Base-by-base conservation (phyloP, 441 rosid genomes). In the Cnidoscolus chayamansa region DNA sequence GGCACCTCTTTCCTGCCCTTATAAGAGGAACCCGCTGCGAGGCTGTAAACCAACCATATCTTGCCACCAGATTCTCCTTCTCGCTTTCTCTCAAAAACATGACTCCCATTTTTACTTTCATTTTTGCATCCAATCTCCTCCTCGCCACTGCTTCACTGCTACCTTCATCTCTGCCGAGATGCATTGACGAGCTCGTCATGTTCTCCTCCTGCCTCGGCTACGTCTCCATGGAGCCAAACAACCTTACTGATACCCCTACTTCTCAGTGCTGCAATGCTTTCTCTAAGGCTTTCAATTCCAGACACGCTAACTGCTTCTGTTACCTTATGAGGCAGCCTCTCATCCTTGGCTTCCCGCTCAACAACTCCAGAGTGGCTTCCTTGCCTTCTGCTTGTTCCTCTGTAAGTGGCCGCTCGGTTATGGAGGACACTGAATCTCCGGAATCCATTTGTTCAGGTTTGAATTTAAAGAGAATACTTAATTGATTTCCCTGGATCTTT, bases 291-390 rank as follows among this genome's bases (percentile, higher is more conserved):
- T 70, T 88, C 71, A 65, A 64, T n/a, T 74, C 90, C 20, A 66
- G 65, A 49, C 66, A 75, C 58, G 81, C 85, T 32, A 73, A 68
- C 79, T 94, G 94, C 76, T 84, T 86, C 86, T 90, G 92, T 67
- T 88, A 87, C 86, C 86, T 89, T n/a, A 70, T 86, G 76, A 85
- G 70, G 63, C 81, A 86, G 78, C 91, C 96, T 65, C 70, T 64
- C 68, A 81, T 90, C 77, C 85, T 91, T 56, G 93, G 97, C 45
- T 94, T 94, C 81, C 92, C 93, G n/a, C 72, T 91, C 78, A 88
- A 91, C 77, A 37, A 74, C 75, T 77, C 91, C 40, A 79, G 87
- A 77, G 59, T 90, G 59, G 51, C 73, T 76, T 87, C 91, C 12
- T 81, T 94, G 64, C 77, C 93, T 10, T 75, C 81, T 32, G 73